Evolutionary conservation across 441 rosid genomes (phyloP), one percentile per base, ranked within the genome.

Genomic region (Geranium incanum): DNA sequence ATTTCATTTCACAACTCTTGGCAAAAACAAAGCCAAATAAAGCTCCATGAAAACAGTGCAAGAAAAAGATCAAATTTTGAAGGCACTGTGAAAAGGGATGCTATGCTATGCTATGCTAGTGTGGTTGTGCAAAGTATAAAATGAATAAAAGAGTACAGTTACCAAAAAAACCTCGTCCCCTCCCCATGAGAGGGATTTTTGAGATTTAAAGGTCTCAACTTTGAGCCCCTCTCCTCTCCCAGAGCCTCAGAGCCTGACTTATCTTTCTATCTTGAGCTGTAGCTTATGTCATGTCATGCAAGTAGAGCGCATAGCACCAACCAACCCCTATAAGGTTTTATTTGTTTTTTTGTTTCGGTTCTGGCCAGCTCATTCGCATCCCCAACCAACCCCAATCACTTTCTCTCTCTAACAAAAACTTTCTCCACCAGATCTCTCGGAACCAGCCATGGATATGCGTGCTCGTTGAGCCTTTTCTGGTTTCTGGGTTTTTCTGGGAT

Each of bases 281-380:
- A 76, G 82, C 83, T 80, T 76, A 74, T 78, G 92, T 86, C 91
- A 80, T 84, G 73, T 91, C 97, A 86, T 87, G 91, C 89, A 88
- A 79, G 63, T 39, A 68, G 33, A 18, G 77, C 68, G 77, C 68
- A 48, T 74, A 69, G 76, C 78, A 64, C 69, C 73, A 72, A 62
- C 43, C 77, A 60, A 77, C 77, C 75, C 77, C 68, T 79, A 84
- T 73, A 81, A 78, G 36, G 33, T 28, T 28, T 28, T 28, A 28
- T 28, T 28, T 28, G 39, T 63, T 12, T 15, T 7, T 70, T 79
- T 81, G 81, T 80, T 74, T 74, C 79, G 69, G 77, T 77, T 19
- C 55, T 65, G 38, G 86, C 85, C 85, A 83, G 83, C 89, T 86
- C 90, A 81, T 76, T 82, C 72, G 69, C 81, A 71, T 66, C 76